Conservation (phyloP, 1,284 basidiomycete genomes). For the Moniliella sp. region DNA sequence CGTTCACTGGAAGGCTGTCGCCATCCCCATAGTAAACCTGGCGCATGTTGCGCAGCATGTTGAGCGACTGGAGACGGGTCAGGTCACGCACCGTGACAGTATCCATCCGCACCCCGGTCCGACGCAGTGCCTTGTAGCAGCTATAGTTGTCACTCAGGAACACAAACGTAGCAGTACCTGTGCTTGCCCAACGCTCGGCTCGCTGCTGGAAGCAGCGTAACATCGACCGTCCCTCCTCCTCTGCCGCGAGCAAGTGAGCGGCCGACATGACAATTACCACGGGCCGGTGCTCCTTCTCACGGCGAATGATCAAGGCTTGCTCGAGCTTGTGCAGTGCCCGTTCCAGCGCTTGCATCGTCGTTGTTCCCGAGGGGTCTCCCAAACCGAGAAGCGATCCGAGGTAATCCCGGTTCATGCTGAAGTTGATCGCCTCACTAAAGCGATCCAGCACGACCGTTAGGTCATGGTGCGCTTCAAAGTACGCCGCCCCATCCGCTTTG, state of each 20-base stretch:
- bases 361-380: conserved; percentile 20
- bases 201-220: conserved; percentile 24
- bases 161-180: conserved; percentile 20
- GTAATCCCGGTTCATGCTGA: conserved; percentile 22
- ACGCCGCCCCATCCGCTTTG: conserved; percentile 23
- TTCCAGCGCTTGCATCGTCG: conserved; percentile 17
- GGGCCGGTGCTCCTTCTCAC: conserved; percentile 14
- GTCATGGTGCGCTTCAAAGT: conserved; percentile 23
- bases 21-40: conserved; percentile 22
- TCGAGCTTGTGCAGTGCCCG: conserved; percentile 25
- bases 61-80: conserved; percentile 13
- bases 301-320: conserved; percentile 13
- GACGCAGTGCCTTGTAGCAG: conserved; percentile 18
- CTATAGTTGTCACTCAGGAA: conserved; percentile 22
- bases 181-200: conserved; percentile 21
- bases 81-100: conserved; percentile 22
- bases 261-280: conserved; percentile 27
- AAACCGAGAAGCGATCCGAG: conserved; percentile 24
- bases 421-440: conserved; percentile 25
- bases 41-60: conserved; percentile 13
- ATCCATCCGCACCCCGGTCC: conserved; percentile 24
- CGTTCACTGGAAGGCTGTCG: conserved; percentile 2
- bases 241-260: conserved; percentile 17
- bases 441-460: conserved; percentile 19
- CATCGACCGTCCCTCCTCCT: conserved; percentile 19